Evolutionary conservation across 176 grass and related monocot species (phyloP).

Genomic region (Luzula sylvatica): DNA sequence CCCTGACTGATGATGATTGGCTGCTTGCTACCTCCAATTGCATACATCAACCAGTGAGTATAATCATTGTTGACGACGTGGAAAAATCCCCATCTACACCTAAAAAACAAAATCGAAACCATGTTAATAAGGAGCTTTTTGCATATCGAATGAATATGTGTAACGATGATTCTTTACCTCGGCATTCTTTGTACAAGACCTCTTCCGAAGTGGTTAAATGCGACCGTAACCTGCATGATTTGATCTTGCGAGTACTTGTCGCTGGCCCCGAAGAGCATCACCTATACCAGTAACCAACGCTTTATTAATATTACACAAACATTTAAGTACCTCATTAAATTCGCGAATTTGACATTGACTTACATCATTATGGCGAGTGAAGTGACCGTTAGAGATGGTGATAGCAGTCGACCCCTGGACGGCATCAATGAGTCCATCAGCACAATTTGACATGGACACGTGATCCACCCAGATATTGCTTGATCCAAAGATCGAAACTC

Average conservation of each 20-base stretch:
- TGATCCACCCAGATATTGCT: slow-evolving; percentile 86
- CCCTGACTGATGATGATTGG: slow-evolving; percentile 86
- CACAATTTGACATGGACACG: slow-evolving; percentile 65
- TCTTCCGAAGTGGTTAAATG: slow-evolving; percentile 79
- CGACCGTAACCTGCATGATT: slow-evolving; percentile 79
- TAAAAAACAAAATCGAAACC: neutral
- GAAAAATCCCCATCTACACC: slow-evolving; percentile 86
- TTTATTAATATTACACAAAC: neutral
- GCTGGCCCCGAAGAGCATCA: slow-evolving; percentile 64
- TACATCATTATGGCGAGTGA: slow-evolving; percentile 80
- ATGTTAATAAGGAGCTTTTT: neutral
- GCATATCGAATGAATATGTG: too few species aligned
- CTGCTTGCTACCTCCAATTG: slow-evolving; percentile 67
- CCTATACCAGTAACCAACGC: slow-evolving; percentile 9
- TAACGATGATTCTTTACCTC: slow-evolving; percentile 29
- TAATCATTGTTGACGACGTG: slow-evolving; percentile 93
- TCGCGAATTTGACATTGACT: neutral
- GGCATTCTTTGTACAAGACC: slow-evolving; percentile 83
- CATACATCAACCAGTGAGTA: slow-evolving; percentile 90
- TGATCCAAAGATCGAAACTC: slow-evolving; percentile 49
- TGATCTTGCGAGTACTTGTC: slow-evolving; percentile 28
- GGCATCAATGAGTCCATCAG: slow-evolving; percentile 72
- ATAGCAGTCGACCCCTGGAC: slow-evolving; percentile 52
- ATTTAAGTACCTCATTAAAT: neutral
- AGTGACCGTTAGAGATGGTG: slow-evolving; percentile 80